phyloP scores from a whole-genome alignment of 2,329 filamentous ascomycete species.

The Fusarium haematococcum region DNA sequence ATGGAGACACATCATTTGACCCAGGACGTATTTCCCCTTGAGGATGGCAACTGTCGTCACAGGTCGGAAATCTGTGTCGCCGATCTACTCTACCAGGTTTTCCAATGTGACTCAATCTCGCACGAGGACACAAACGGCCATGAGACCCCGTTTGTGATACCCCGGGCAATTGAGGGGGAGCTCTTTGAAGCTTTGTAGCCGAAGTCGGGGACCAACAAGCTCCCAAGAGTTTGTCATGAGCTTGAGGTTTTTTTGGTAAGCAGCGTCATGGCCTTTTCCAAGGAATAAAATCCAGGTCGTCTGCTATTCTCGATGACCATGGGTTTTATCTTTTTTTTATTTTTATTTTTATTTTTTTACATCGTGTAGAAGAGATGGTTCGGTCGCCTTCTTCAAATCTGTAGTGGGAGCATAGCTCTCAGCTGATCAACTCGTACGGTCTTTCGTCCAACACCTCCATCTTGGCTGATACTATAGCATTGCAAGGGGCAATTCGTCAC shows the following conservation, averaged over 20 bases:
- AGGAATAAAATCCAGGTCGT: neutral
- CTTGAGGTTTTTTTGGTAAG: neutral
- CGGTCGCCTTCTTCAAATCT: neutral
- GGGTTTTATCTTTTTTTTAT: neutral
- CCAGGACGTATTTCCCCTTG: neutral
- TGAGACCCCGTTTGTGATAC: neutral
- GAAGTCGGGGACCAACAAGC: neutral
- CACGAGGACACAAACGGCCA: neutral
- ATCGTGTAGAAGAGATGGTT: neutral
- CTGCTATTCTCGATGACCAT: neutral
- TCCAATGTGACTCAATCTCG: constrained; percentile 19
- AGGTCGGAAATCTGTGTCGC: neutral
- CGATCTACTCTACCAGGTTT: neutral
- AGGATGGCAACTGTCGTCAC: neutral
- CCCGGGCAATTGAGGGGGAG: neutral
- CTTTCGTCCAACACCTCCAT: neutral
- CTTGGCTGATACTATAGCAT: neutral
- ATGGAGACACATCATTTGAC: constrained; percentile 24
- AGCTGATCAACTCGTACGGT: neutral
- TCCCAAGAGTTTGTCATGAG: neutral
- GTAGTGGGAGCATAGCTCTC: neutral
- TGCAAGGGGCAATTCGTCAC: neutral
- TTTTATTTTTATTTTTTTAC: neutral
- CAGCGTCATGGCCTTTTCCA: neutral
- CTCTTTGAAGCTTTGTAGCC: neutral